Conservation (phyloP, 2,329 filamentous ascomycete species). For the Xenoacremonium recifei region DNA sequence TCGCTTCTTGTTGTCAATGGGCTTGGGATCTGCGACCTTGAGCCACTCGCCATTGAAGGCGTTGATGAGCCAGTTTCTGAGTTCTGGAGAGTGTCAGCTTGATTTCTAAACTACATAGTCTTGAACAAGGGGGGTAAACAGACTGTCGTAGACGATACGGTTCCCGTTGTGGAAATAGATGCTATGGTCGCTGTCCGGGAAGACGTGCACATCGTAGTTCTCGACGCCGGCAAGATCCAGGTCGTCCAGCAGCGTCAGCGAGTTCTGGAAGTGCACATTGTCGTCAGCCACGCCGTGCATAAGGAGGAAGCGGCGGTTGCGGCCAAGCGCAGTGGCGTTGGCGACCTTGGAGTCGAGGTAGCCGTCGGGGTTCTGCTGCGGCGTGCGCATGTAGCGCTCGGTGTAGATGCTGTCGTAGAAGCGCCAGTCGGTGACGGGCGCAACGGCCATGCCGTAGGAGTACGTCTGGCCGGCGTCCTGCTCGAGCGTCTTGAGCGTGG, state of each 20-base stretch:
- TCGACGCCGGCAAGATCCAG: conserved; percentile 78
- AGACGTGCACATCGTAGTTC: conserved; percentile 96
- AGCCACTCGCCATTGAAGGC: conserved; percentile 98
- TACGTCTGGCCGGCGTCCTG: conserved; percentile 86
- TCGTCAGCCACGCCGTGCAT: conserved; percentile 98
- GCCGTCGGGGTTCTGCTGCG: conserved; percentile 74
- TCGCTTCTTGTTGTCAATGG: conserved; percentile 30
- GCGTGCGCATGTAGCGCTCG: conserved; percentile 95
- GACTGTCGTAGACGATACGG: conserved; percentile 87
- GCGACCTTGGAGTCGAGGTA: conserved; percentile 74
- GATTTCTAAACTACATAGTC: not conserved
- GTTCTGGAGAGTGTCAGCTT: conserved; percentile 46
- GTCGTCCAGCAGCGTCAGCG: conserved; percentile 80
- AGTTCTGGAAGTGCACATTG: conserved; percentile 97
- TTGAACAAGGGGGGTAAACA: conserved; percentile 39
- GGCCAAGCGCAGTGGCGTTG: conserved; percentile 69
- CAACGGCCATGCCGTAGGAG: conserved; percentile 96
- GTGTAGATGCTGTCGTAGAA: conserved; percentile 95
- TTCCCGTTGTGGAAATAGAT: conserved; percentile 96
- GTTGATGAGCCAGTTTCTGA: conserved; percentile 90
- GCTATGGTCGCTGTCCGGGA: conserved; percentile 92
- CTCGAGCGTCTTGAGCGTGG: conserved; percentile 92
- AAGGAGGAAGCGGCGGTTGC: conserved; percentile 83
- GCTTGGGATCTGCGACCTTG: conserved; percentile 51
- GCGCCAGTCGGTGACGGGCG: conserved; percentile 96